Base-by-base conservation (phyloP, 2,329 filamentous ascomycete species). In the Bretziella fagacearum region DNA sequence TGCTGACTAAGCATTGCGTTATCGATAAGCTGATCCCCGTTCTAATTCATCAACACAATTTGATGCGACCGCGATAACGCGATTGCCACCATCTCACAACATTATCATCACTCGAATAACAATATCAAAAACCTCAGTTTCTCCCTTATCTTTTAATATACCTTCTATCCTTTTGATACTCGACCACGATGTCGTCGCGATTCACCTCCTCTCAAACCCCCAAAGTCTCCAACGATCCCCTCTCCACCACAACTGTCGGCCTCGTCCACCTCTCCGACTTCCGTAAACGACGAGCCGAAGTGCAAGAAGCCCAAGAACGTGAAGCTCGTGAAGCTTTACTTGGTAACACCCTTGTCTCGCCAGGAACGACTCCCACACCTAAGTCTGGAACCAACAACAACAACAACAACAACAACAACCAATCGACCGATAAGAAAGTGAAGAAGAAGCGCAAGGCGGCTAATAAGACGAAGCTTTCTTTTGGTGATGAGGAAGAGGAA, bases 211-310 rank as follows among this genome's bases (percentile, higher is more conserved):
- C 40, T 20, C 10, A 32, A 44, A n/a, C 13, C 55, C 54, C 44
- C 47, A 70, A 69, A 66, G 62, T 68, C 17, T 62, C 50, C 57
- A 77, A 89, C 60, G 80, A 94, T 58, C 70, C 85, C 11, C 71
- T 94, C 41, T 89, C 89, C 51, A 84, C 77, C 46, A 79, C 85
- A 57, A 93, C 85, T 0, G 86, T 95, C 54, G 91, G 91, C 33
- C 78, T 98, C 2, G 89, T 96, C 46, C 77, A 84, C 49, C 78
- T 95, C 36, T 85, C 84, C 54, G 91, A 96, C 60, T 96, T 93
- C 62, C 85, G 89, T 62, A 96, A 98, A 66, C 79, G 91, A 51
- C 84, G 89, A 62, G 87, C 86, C 55, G 85, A 95, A 63, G 84
- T 87, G n/a, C 68, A 94, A 41, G 89, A 95, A 61, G 79, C 84